Evolutionary conservation across 2,329 filamentous ascomycete genomes (phyloP), one percentile per base, ranked within the genome.

Genomic region (Dothideomycetes sp.): DNA sequence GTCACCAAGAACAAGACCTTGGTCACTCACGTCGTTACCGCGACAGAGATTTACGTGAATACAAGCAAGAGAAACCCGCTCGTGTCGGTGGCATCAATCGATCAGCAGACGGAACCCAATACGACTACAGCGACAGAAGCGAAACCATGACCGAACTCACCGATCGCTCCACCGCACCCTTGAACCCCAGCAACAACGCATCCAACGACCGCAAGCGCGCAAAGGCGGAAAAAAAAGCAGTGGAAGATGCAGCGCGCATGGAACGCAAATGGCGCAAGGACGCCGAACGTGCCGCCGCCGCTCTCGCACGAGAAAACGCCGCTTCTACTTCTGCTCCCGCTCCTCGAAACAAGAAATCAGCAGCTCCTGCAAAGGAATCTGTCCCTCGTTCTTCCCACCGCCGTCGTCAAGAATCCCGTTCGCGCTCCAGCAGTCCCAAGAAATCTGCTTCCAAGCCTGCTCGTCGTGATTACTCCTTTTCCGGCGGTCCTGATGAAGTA

Each of bases 11-110:
- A 10, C 35, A 45, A 17, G 23, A 37, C 18, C 42, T 38, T 28
- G 40, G 35, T 24, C 40, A 69, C 62, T 63, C 63, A 47, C 70
- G 71, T 49, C 64, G 70, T 44, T 71, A 73, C 57, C 71, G 74
- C 51, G 69, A 72, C 50, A 61, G 62, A 33, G 81, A 91, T 45
- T 75, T 96, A 42, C 77, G 82, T 44, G 77, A 77, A 23, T 96
- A 96, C 68, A 83, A 88, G 17, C 74, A 86, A 55, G 89, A 96
- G 65, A 84, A 81, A 59, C 69, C 86, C 2, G 89, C 89, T 1
- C 75, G 83, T 37, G 87, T 96, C 2, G 89, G 89, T 24, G 89
- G 89, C 15, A 67, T 96, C 60, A 96, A 96, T 64, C 80, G 81
- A 53, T 71, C 82, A 50, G 73, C 80, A 30, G 89, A 95, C 51